These are phyloP conservation scores for Tricholoma flavovirens DNA, from an alignment of 768 basidiomycete species.

Conservation along the genomic window DNA sequence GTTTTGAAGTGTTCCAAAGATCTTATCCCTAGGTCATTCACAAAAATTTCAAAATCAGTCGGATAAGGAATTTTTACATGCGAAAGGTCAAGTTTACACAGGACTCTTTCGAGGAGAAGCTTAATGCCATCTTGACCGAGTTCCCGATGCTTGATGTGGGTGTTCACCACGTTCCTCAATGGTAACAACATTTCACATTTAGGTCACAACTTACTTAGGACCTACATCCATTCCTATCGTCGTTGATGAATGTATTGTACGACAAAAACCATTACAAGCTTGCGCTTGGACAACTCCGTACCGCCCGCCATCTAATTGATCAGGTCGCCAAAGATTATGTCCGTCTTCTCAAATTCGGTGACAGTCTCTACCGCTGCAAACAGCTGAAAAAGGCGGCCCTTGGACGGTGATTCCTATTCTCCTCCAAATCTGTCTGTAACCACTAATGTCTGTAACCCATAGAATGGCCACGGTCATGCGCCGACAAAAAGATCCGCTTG, in stretches of 20 bases:
- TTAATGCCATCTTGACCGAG: slow-evolving; percentile 87
- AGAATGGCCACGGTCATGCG: slow-evolving; percentile 99
- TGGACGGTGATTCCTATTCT: slow-evolving; percentile 67
- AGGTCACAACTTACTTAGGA: slow-evolving; percentile 41
- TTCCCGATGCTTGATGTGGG: slow-evolving; percentile 96
- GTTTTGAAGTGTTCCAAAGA: neutral
- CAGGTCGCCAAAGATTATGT: slow-evolving; percentile 97
- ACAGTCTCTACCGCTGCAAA: slow-evolving; percentile 96
- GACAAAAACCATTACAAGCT: slow-evolving; percentile 99
- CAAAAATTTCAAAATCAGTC: slow-evolving; percentile 99
- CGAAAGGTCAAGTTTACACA: slow-evolving; percentile 99
- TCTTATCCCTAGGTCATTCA: slow-evolving; percentile 72
- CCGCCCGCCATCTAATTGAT: slow-evolving; percentile 92
- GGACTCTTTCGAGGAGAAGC: slow-evolving; percentile 93
- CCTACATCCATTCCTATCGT: slow-evolving; percentile 93
- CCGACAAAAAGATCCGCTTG: slow-evolving; percentile 96
- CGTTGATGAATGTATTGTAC: slow-evolving; percentile 96
- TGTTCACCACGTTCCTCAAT: slow-evolving; percentile 12
- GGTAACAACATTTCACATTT: slow-evolving; percentile 21
- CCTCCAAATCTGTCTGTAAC: neutral
- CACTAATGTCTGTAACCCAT: slow-evolving; percentile 1
- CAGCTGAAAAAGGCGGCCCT: slow-evolving; percentile 97
- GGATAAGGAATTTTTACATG: slow-evolving; percentile 98
- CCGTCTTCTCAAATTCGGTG: slow-evolving; percentile 94
- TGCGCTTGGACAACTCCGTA: slow-evolving; percentile 93